phyloP scores from a whole-genome alignment of 805 yeast genomes.

The Yamadazyma nakazawae region DNA sequence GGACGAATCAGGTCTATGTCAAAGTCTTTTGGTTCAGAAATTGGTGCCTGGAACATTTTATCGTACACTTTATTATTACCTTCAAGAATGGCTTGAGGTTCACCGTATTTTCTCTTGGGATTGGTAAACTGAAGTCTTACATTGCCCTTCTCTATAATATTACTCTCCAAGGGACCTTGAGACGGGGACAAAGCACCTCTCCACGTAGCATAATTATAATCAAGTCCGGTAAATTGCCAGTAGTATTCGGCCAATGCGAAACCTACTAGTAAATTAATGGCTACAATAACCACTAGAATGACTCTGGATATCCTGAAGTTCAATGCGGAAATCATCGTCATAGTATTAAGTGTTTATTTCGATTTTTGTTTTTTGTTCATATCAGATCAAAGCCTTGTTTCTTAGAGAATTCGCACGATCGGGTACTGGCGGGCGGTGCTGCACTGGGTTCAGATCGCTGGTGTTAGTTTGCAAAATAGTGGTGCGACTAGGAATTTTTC shows the following conservation, averaged over 20 bases:
- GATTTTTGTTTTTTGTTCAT: neutral
- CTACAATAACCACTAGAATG: conserved; percentile 8
- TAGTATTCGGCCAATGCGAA: conserved; percentile 10
- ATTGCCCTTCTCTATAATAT: conserved; percentile 18
- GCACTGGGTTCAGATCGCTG: conserved; percentile 2
- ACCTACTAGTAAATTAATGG: conserved; percentile 13
- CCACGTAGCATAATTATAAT: conserved; percentile 5
- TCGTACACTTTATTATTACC: conserved; percentile 38
- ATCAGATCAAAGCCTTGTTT: conserved; percentile 1
- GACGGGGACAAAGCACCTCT: neutral
- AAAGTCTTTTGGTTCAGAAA: conserved; percentile 48
- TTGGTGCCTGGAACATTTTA: conserved; percentile 30
- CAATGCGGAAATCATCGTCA: conserved; percentile 18
- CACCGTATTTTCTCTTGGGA: conserved; percentile 23
- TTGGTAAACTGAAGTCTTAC: conserved; percentile 35
- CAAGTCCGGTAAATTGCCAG: conserved; percentile 5
- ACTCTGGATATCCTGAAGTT: conserved; percentile 14
- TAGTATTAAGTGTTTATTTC: neutral
- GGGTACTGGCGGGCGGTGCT: too few species aligned
- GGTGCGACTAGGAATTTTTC: neutral
- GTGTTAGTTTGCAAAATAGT: neutral
- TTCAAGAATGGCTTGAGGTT: conserved; percentile 31
- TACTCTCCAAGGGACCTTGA: neutral
- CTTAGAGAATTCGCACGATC: neutral
- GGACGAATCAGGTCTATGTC: conserved; percentile 29